A percentile compares a stretch with the other conserved stretches of the same genome.
Evolutionary conservation across 1,284 basidiomycete genomes (phyloP).

Genomic region (Grifola frondosa): DNA sequence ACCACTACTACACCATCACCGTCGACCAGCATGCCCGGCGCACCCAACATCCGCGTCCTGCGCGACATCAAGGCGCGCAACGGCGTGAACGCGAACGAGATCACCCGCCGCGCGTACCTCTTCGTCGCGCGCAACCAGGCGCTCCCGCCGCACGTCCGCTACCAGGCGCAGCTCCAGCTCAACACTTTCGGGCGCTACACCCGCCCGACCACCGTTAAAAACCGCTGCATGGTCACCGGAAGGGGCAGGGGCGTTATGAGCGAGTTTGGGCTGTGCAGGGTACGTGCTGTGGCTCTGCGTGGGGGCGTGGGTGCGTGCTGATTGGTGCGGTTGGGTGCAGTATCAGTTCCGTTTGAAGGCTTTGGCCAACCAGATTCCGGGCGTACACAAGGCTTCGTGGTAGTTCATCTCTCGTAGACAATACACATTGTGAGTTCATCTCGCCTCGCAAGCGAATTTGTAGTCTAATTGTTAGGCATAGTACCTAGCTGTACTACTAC

Average conservation of each 20-base stretch:
- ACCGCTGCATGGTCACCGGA: slow-evolving; percentile 84
- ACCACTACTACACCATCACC: neutral
- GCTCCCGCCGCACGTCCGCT: slow-evolving; percentile 81
- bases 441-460: too few relatives aligned
- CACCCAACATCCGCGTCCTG: slow-evolving; percentile 63
- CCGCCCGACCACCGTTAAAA: slow-evolving; percentile 82
- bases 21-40: slow-evolving; percentile 25
- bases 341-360: slow-evolving; percentile 90
- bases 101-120: slow-evolving; percentile 83
- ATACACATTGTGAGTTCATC: too few relatives aligned
- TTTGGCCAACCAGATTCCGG: slow-evolving; percentile 74
- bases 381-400: slow-evolving; percentile 91
- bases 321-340: slow-evolving; percentile 39
- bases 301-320: neutral
- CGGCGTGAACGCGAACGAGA: slow-evolving; percentile 72
- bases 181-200: slow-evolving; percentile 86
- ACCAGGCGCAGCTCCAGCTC: slow-evolving; percentile 94
- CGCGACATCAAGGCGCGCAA: slow-evolving; percentile 77
- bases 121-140: slow-evolving; percentile 88
- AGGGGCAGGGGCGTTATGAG: slow-evolving; percentile 84
- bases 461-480: too few relatives aligned
- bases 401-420: too few relatives aligned
- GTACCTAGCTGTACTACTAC: too few relatives aligned
- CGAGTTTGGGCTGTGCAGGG: slow-evolving; percentile 87
- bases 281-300: slow-evolving; percentile 40